Conservation (phyloP, 768 basidiomycete genomes). For the Leccinum pellstonianum region DNA sequence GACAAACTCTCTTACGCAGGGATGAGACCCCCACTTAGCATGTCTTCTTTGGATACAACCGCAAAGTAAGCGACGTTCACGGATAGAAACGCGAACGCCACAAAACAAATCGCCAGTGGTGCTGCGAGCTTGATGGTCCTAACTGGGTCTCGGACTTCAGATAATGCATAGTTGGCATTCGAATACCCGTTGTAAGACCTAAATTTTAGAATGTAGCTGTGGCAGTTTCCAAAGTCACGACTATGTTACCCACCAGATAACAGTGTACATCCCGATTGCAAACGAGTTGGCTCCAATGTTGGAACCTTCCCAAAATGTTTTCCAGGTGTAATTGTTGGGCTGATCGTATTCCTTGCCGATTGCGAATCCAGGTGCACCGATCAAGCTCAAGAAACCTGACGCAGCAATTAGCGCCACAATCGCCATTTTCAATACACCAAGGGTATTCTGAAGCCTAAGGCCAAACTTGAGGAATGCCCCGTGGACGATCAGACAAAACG, state of each 20-base stretch:
- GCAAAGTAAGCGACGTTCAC: slow-evolving; percentile 76
- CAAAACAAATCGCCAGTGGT: slow-evolving; percentile 59
- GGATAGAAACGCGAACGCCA: slow-evolving; percentile 59
- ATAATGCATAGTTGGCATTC: slow-evolving; percentile 73
- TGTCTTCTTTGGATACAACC: slow-evolving; percentile 68
- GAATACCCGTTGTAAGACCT: slow-evolving; percentile 76
- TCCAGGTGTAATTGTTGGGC: slow-evolving; percentile 60
- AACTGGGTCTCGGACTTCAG: slow-evolving; percentile 68
- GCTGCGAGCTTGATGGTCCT: slow-evolving; percentile 70
- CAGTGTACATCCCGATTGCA: slow-evolving; percentile 62
- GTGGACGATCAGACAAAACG: slow-evolving; percentile 57
- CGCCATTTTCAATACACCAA: slow-evolving; percentile 62
- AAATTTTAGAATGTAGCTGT: neutral
- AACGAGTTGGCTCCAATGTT: slow-evolving; percentile 56
- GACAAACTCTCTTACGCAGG: slow-evolving; percentile 52
- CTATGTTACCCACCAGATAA: slow-evolving; percentile 54
- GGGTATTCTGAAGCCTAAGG: slow-evolving; percentile 58
- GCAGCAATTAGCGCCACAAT: slow-evolving; percentile 50
- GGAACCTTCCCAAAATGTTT: slow-evolving; percentile 62
- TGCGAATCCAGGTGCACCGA: slow-evolving; percentile 47
- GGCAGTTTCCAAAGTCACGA: neutral
- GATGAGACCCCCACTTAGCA: slow-evolving; percentile 59
- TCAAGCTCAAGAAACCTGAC: slow-evolving; percentile 53
- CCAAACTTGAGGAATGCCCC: slow-evolving; percentile 54
- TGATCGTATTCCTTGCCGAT: slow-evolving; percentile 50